Conservation (phyloP, 2,329 filamentous ascomycete genomes). For the Stachybotrys elegans region DNA sequence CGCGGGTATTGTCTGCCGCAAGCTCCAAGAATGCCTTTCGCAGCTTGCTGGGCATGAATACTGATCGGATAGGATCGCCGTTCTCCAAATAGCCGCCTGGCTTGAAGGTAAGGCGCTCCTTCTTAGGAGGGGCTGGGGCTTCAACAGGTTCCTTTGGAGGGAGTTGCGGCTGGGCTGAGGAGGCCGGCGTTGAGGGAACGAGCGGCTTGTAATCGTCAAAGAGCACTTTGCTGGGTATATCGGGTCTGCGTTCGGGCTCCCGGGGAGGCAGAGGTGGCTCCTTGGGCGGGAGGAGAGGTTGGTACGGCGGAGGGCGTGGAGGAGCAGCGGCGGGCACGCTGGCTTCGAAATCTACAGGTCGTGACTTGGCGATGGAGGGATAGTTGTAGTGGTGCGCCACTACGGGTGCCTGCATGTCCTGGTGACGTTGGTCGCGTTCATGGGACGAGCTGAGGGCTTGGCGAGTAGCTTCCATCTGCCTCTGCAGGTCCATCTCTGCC, state of each 20-base stretch:
- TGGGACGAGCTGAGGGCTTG: constrained; percentile 36
- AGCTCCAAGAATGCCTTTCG: constrained; percentile 69
- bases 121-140: constrained; percentile 30
- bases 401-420: constrained; percentile 21
- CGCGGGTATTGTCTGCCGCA: constrained; percentile 69
- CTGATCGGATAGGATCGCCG: constrained; percentile 75
- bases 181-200: constrained; percentile 10
- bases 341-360: constrained; percentile 40
- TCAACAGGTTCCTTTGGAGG: constrained; percentile 23
- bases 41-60: constrained; percentile 78
- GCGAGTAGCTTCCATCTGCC: constrained; percentile 49
- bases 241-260: constrained; percentile 11
- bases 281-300: constrained; percentile 17
- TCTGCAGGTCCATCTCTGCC: constrained; percentile 40
- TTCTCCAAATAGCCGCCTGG: constrained; percentile 87
- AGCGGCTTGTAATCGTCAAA: constrained; percentile 16
- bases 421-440: constrained; percentile 16
- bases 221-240: constrained; percentile 23
- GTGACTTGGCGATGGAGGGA: constrained; percentile 49
- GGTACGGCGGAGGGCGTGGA: constrained; percentile 28
- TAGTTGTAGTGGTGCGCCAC: constrained; percentile 42
- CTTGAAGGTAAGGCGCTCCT: constrained; percentile 60
- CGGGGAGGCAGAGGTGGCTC: constrained; percentile 12
- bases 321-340: constrained; percentile 17
- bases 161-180: constrained; percentile 12